Percentiles rank a stretch among this genome's conserved stretches.
phyloP scores from a whole-genome alignment of 106 monocot species.

The Allium cepa region DNA sequence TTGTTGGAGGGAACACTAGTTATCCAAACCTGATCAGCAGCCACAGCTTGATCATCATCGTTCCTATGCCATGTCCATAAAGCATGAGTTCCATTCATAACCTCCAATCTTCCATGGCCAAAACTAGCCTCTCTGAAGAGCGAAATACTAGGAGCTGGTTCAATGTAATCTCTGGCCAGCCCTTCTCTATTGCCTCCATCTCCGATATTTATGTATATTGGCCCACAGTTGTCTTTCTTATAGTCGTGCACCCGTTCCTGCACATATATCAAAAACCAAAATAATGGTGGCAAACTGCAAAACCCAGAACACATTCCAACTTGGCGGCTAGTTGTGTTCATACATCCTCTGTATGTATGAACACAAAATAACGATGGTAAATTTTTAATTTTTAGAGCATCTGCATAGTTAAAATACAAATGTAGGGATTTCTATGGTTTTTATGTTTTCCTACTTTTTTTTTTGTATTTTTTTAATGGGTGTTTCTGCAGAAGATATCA shows the following conservation, averaged over 20 bases:
- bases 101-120: constrained; percentile 57
- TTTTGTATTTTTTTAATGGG: no score
- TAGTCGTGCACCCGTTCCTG: constrained; percentile 40
- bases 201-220: constrained; percentile 56
- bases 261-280: background rate
- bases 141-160: constrained; percentile 44
- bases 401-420: no score
- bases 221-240: constrained; percentile 24
- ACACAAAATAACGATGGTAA: no score
- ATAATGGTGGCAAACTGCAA: no score
- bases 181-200: constrained; percentile 68
- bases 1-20: constrained; percentile 37
- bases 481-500: no score
- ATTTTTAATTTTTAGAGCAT: no score
- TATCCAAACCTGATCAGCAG: constrained; percentile 57
- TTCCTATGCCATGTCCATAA: constrained; percentile 84
- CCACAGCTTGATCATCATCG: constrained; percentile 45
- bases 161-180: constrained; percentile 20
- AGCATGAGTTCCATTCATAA: constrained; percentile 59
- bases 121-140: constrained; percentile 86
- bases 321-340: background rate
- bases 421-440: no score
- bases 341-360: no score
- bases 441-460: no score
- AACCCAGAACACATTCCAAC: no score